Evolutionary conservation across 2,329 filamentous ascomycete species (phyloP), one percentile per base, ranked within the genome.

Genomic region (Stemphylium beticola): DNA sequence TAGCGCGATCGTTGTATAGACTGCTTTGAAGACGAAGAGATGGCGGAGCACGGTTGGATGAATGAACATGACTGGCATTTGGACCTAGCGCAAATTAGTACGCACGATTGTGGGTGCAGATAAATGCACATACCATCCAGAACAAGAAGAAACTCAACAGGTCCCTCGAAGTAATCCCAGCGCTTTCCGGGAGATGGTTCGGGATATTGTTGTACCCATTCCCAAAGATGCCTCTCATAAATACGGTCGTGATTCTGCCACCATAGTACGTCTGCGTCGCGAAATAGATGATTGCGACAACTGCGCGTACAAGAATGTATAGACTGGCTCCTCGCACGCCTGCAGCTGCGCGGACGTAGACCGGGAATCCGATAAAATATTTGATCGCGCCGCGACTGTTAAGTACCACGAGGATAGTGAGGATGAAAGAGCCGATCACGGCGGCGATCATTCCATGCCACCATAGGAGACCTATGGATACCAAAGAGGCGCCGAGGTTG

Each of bases 141-240:
- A 58, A 68, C 3, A 70, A 50, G 33, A 69, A 64, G 50, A 67
- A 63, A 38, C 63, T 50, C 39, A 43, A 26, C 39, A 50, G 6
- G 17, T 50, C 47, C 26, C 66, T 57, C 5, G 67, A 74, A 0
- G 73, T 75, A 31, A 76, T 72, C n/a, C 76, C 75, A n/a, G 75
- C 74, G 38, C 61, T 74, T 4, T 64, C 69, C 0, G 79, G 76
- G 8, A 83, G 70, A 26, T 77, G 78, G 57, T 83, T 81, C 14
- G 74, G 73, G 54, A 82, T 77, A 12, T 58, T 58, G 11, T 50
- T 41, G 49, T 60, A 66, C 6, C 60, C 50, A 15, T 62, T 64
- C 8, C 61, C 61, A 17, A 64, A 64, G 4, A 62, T 62, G 0
- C 49, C 60, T 12, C 60, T 48, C 61, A 64, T 64, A 51, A 64